These are phyloP conservation scores for Erythrobasidium hasegawianum DNA, from an alignment of 1,284 basidiomycete genomes.

Conservation along the genomic window DNA sequence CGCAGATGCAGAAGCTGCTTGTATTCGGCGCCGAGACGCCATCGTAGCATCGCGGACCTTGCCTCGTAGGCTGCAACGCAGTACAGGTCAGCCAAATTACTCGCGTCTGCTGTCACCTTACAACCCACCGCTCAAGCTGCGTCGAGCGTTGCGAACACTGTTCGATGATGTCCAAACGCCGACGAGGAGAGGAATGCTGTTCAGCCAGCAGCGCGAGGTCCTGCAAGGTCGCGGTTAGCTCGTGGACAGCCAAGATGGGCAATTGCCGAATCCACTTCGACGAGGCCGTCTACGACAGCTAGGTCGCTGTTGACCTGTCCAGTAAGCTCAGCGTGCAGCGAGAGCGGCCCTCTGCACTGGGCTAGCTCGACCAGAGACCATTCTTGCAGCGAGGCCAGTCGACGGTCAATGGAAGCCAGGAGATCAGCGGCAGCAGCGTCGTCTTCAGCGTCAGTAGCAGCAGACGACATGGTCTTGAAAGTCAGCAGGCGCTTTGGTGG, in stretches of 20 bases:
- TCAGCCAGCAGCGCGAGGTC: slow-evolving; percentile 62
- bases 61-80: slow-evolving; percentile 57
- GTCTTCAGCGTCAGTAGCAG: background rate
- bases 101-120: background rate
- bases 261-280: slow-evolving; percentile 59
- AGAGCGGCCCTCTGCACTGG: slow-evolving; percentile 62
- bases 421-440: slow-evolving; percentile 10
- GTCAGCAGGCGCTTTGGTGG: background rate
- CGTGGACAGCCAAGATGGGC: background rate
- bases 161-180: slow-evolving; percentile 55
- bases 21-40: slow-evolving; percentile 65
- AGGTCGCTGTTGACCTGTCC: slow-evolving; percentile 72
- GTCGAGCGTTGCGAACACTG: slow-evolving; percentile 56
- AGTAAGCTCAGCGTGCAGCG: slow-evolving; percentile 65
- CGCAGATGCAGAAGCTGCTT: slow-evolving; percentile 56
- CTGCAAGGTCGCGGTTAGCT: slow-evolving; percentile 49
- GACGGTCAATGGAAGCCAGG: slow-evolving; percentile 55
- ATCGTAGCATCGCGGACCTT: slow-evolving; percentile 64
- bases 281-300: slow-evolving; percentile 58
- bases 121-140: slow-evolving; percentile 47
- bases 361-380: slow-evolving; percentile 71
- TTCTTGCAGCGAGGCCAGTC: slow-evolving; percentile 61
- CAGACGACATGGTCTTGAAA: background rate
- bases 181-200: slow-evolving; percentile 61
- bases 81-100: background rate